A percentile compares a stretch with the other conserved stretches of the same genome.
These are phyloP conservation scores for Macrocystidia cucumis DNA, from an alignment of 1,284 basidiomycete species.

Conservation along the genomic window DNA sequence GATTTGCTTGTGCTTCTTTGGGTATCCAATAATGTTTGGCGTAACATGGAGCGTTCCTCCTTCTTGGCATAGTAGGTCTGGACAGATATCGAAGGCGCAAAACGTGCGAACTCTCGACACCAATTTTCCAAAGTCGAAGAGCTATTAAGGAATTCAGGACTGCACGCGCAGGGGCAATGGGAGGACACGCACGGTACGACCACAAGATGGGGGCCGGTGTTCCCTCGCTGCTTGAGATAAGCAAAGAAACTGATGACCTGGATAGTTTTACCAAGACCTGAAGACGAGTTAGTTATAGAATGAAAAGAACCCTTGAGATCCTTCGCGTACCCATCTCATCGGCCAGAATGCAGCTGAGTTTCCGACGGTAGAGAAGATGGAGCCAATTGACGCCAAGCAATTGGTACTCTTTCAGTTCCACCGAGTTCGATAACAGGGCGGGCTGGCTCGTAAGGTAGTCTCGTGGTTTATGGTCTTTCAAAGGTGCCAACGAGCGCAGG, in stretches of 20 bases:
- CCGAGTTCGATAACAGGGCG: conserved; percentile 54
- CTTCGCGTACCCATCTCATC: conserved; percentile 88
- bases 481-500: conserved; percentile 37
- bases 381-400: conserved; percentile 98
- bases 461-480: conserved; percentile 38
- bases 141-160: conserved; percentile 28
- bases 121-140: conserved; percentile 98
- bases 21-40: conserved; percentile 64
- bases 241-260: conserved; percentile 98
- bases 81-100: conserved; percentile 83
- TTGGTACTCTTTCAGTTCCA: conserved; percentile 94
- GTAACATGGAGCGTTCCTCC: conserved; percentile 75
- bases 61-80: conserved; percentile 93
- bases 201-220: conserved; percentile 84
- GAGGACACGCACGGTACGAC: conserved; percentile 78
- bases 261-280: conserved; percentile 95
- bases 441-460: conserved; percentile 79
- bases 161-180: conserved; percentile 27
- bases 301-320: conserved; percentile 7
- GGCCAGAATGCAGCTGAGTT: conserved; percentile 90
- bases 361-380: conserved; percentile 76
- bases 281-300: conserved; percentile 8
- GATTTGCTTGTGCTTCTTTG: conserved; percentile 33
- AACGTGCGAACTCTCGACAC: conserved; percentile 92
- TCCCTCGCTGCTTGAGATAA: conserved; percentile 73